Conservation (phyloP, 2,329 filamentous ascomycete species). For the Peltaster fructicola region DNA sequence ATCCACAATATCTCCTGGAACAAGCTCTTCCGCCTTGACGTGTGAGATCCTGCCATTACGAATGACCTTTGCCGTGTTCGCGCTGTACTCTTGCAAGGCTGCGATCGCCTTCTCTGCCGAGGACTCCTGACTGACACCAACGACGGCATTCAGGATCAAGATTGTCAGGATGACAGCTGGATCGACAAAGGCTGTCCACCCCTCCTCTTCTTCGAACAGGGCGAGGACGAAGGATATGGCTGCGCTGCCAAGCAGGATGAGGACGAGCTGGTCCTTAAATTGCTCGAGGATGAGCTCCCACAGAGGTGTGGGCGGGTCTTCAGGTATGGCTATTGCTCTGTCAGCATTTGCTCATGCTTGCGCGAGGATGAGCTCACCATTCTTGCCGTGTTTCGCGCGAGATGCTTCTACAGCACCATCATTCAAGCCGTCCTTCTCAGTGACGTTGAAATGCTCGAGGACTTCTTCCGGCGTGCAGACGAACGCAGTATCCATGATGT, state of each 20-base stretch:
- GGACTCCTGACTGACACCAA: constrained; percentile 95
- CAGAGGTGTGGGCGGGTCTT: constrained; percentile 87
- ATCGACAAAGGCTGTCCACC: constrained; percentile 95
- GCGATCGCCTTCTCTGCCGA: constrained; percentile 97
- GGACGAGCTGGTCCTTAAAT: constrained; percentile 96
- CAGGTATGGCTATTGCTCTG: constrained; percentile 41
- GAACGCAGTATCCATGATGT: constrained; percentile 22
- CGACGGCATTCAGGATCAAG: constrained; percentile 85
- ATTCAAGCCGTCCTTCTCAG: constrained; percentile 17
- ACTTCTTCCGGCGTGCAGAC: constrained; percentile 18
- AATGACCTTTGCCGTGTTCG: constrained; percentile 88
- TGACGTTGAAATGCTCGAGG: constrained; percentile 20
- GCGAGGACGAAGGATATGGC: constrained; percentile 86
- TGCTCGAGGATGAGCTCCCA: constrained; percentile 97
- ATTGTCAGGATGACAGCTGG: constrained; percentile 93
- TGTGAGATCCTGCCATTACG: constrained; percentile 66
- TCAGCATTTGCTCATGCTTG: constrained; percentile 6
- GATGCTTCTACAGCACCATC: constrained; percentile 14
- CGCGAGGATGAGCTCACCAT: constrained; percentile 13
- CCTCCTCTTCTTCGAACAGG: constrained; percentile 79
- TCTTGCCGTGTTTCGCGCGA: constrained; percentile 19
- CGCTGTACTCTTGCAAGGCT: constrained; percentile 94
- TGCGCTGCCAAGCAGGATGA: constrained; percentile 85
- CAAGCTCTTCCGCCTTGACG: constrained; percentile 90
- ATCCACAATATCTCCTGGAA: constrained; percentile 82